Percentiles rank a stretch among this genome's conserved stretches.
Evolutionary conservation across 176 grass and related monocot genomes (phyloP).

Genomic region (Neostapfia colusana): DNA sequence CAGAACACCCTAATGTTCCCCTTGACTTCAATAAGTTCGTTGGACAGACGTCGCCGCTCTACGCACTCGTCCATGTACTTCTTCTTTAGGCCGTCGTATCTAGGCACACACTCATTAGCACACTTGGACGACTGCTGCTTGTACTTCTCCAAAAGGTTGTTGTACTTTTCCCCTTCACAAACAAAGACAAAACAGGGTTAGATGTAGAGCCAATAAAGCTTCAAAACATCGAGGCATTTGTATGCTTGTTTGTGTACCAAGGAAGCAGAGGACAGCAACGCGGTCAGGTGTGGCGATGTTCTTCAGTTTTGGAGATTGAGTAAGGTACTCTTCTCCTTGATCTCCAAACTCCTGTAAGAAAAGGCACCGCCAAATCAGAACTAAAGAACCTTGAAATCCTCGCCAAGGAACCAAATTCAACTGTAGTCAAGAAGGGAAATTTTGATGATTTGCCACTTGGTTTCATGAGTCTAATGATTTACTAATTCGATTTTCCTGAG

Average conservation of each 20-base stretch:
- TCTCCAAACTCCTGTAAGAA: slow-evolving; percentile 48
- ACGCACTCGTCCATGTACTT: slow-evolving; percentile 64
- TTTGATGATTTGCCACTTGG: background rate
- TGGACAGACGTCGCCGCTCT: slow-evolving; percentile 64
- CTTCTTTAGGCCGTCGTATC: slow-evolving; percentile 60
- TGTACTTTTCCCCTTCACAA: slow-evolving; percentile 67
- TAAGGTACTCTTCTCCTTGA: slow-evolving; percentile 35
- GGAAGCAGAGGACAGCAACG: slow-evolving; percentile 48
- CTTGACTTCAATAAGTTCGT: slow-evolving; percentile 80
- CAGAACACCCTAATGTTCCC: slow-evolving; percentile 97
- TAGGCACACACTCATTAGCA: slow-evolving; percentile 58
- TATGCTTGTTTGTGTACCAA: slow-evolving; percentile 49
- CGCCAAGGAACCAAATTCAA: background rate
- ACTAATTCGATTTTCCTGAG: background rate
- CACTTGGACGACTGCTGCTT: slow-evolving; percentile 49
- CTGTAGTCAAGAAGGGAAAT: background rate
- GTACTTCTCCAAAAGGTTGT: slow-evolving; percentile 52
- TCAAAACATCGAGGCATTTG: background rate
- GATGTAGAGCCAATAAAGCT: background rate
- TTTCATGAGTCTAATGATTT: background rate
- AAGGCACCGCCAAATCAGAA: slow-evolving; percentile 13
- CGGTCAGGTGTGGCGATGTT: slow-evolving; percentile 50
- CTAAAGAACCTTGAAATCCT: background rate
- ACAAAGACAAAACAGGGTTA: slow-evolving; percentile 8
- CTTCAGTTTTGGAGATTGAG: slow-evolving; percentile 61